Evolutionary conservation across 2,329 filamentous ascomycete species (phyloP).

Genomic region (Cryphonectria carpinicola): DNA sequence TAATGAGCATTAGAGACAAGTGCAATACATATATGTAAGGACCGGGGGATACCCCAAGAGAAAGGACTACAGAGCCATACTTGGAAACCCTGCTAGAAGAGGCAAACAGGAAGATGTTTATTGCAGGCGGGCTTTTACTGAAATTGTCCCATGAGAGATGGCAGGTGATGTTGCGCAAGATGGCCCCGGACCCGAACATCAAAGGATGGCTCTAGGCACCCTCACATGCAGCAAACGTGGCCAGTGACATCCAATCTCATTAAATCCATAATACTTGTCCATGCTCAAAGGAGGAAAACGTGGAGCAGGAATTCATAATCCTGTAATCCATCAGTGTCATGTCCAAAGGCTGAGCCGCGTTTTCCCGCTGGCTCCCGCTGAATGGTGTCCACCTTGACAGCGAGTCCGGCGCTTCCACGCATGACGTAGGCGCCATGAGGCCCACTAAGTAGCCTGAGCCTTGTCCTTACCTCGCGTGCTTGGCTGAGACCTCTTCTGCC

Average conservation of each 20-base stretch:
- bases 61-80: neutral
- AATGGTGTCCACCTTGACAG: conserved; percentile 32
- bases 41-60: too few species aligned
- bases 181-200: neutral
- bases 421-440: conserved; percentile 5
- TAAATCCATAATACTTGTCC: neutral
- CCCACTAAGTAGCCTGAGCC: conserved; percentile 3
- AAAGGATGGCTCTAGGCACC: neutral
- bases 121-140: neutral
- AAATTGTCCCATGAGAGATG: neutral
- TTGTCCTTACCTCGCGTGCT: neutral
- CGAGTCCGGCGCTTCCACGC: neutral
- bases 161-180: neutral
- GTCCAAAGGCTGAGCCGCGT: neutral
- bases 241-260: neutral
- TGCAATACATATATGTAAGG: too few species aligned
- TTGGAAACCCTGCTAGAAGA: neutral
- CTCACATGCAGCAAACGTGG: neutral
- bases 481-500: neutral
- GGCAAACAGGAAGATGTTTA: neutral
- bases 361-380: conserved; percentile 3
- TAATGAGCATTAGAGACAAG: too few species aligned
- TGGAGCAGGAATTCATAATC: neutral
- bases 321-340: conserved; percentile 3
- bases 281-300: neutral